Percentiles rank a stretch among this genome's conserved stretches.
Conservation (phyloP, 2,329 filamentous ascomycete genomes). For the Aspergillus melleus region DNA sequence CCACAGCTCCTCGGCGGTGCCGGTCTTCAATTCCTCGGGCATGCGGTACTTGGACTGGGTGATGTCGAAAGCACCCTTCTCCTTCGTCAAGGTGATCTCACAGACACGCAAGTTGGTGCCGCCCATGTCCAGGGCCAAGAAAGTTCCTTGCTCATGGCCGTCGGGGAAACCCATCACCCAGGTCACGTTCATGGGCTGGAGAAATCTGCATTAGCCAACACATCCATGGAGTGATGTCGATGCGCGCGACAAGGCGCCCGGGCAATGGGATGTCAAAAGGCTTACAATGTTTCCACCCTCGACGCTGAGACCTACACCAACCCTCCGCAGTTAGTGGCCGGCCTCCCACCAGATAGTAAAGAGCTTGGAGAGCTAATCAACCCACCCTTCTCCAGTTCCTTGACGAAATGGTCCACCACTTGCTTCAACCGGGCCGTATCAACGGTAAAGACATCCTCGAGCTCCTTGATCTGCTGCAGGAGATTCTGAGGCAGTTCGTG, state of each 20-base stretch:
- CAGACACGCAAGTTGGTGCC: conserved; percentile 95
- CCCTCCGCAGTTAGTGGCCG: not conserved
- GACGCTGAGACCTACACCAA: conserved; percentile 68
- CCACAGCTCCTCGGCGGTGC: conserved; percentile 82
- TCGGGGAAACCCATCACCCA: conserved; percentile 92
- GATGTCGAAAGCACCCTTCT: conserved; percentile 89
- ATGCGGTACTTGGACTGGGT: conserved; percentile 95
- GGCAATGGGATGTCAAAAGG: conserved; percentile 17
- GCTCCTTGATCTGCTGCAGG: conserved; percentile 73
- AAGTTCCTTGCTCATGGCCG: conserved; percentile 83
- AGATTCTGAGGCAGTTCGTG: conserved; percentile 86
- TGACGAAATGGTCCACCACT: conserved; percentile 85
- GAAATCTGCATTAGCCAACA: not conserved
- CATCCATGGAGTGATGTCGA: not conserved
- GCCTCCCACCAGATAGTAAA: not conserved
- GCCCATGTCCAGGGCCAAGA: conserved; percentile 89
- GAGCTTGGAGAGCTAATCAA: conserved; percentile 1
- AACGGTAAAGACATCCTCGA: conserved; percentile 84
- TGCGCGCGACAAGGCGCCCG: not conserved
- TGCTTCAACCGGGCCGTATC: conserved; percentile 78
- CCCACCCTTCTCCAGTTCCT: conserved; percentile 80
- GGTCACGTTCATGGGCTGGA: conserved; percentile 92
- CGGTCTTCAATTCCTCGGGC: conserved; percentile 88
- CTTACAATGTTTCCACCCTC: conserved; percentile 91
- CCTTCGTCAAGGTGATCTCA: conserved; percentile 82